Evolutionary conservation across 139 green algal species (phyloP).

Genomic region (Chlamydomonas incerta): DNA sequence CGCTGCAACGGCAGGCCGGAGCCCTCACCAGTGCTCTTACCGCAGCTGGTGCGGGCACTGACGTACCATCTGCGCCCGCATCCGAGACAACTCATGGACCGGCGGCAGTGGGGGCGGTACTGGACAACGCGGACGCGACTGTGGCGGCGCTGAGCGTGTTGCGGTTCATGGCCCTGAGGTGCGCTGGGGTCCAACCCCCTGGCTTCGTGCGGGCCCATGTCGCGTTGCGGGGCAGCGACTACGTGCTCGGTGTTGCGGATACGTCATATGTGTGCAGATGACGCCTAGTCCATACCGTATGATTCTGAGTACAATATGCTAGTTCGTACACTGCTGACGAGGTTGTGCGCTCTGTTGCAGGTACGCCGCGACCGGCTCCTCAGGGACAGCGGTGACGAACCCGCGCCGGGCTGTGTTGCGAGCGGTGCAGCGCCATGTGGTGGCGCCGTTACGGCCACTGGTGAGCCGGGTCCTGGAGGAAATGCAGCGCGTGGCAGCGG

Average conservation of each 20-base stretch:
- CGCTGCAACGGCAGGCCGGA: neutral
- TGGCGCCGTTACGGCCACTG: neutral
- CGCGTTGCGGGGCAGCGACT: too few species aligned
- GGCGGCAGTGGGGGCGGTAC: neutral
- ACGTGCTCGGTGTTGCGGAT: too few species aligned
- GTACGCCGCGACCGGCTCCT: neutral
- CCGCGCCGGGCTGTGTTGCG: neutral
- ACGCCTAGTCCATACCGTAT: too few species aligned
- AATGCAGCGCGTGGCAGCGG: neutral
- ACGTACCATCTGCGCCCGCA: neutral
- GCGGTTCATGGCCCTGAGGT: constrained; percentile 28
- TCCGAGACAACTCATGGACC: neutral
- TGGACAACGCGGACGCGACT: constrained; percentile 4
- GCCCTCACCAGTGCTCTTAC: neutral
- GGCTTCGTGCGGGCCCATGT: too few species aligned
- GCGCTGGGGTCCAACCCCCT: too few species aligned
- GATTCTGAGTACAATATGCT: too few species aligned
- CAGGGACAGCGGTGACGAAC: neutral
- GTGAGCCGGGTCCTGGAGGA: neutral
- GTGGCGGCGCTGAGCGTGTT: constrained; percentile 33
- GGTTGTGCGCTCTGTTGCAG: too few species aligned
- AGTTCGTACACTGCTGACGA: too few species aligned
- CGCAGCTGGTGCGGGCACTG: neutral
- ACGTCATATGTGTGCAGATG: too few species aligned
- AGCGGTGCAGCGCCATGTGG: neutral